Evolutionary conservation across 1,139 yeast species (phyloP), one percentile per base, ranked within the genome.

Genomic region (Lodderomyces beijingensis): DNA sequence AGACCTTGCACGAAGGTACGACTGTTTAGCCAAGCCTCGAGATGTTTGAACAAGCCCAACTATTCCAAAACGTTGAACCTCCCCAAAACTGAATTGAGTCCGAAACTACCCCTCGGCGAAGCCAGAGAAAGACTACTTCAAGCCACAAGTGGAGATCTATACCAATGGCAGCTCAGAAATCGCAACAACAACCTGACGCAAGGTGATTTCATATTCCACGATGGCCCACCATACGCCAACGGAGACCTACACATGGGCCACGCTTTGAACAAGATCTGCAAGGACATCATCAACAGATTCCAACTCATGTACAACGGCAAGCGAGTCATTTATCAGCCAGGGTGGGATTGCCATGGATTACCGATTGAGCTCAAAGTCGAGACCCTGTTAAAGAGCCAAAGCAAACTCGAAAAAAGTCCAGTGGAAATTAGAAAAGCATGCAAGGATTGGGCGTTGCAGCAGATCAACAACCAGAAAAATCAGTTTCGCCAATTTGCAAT

Each of bases 271-370:
- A 91, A 91, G 51, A 74, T 88, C 16, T 58, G 87, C 36, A 91
- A 91, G 55, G 99, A 91, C 57, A 77, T 91, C 33, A 77, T 89
- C 35, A 77, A 77, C 43, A 65, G 99, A 33, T 80, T 67, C 46
- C 79, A 86, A 49, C 60, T 89, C 26, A 56, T 82, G 30, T 46
- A 55, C 40, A 58, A 65, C 28, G 83, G 88, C 16, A 71, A 75
- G 40, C 66, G 67, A 29, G 75, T 91, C 4, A 65, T 71, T 35
- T 91, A 86, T 50, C 70, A 71, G 29, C 96, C 97, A 0, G 99
- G 99, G 1, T 91, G 98, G 97, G 99, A 91, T 55, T 91, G 98
- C 51, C 99, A 91, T 60, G 99, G 99, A 0, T 63, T 91, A 21
- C 99, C 99, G 1, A 91, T 91, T 41, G 99, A 91, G 55, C 66